Base-by-base conservation (phyloP, 2,329 filamentous ascomycete genomes). In the Claviceps fusiformis region DNA sequence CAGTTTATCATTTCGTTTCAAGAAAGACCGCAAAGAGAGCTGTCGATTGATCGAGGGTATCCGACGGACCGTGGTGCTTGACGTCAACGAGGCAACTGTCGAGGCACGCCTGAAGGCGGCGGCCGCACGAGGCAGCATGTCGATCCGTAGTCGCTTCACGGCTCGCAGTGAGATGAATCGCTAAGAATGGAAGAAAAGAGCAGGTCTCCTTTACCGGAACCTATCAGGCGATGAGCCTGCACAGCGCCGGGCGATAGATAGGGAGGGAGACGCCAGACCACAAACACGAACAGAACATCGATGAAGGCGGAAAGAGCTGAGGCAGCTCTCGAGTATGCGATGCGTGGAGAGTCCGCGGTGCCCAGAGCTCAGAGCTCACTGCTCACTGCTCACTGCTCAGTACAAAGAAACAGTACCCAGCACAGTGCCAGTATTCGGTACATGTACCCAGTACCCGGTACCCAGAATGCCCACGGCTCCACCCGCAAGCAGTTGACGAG, bases 11-110 rank as follows among this genome's bases (percentile, higher is more conserved):
- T 56, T 62, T 55, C 59, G 62, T 52, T 64, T 63, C 3, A 31
- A n/a, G 62, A 68, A 70, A 44, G 69, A 68, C 11, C 69, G 58
- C 27, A 71, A 60, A 0, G 68, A 71, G 41, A 71, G 61, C 53
- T 62, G 62, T 52, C 68, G 53, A 19, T 9, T 41, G n/a, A 29
- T 46, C 6, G n/a, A 35, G 7, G 49, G 52, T 27, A 43, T 48
- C 45, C 44, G 50, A 11, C 54, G 56, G 49, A 54, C 53, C 49
- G 63, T 29, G 43, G 61, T 49, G 57, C 61, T 61, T 47, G 60
- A 61, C 44, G 59, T 59, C 10, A 62, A 53, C 49, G 59, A 48
- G 24, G 59, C 56, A 47, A 59, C 50, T 17, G 58, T 59, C 46
- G 57, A 56, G 51, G 57, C 60, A 27, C 60, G 61, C 59, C 61